Evolutionary conservation across 441 rosid species (phyloP).

Genomic region (Populus hybrid): DNA sequence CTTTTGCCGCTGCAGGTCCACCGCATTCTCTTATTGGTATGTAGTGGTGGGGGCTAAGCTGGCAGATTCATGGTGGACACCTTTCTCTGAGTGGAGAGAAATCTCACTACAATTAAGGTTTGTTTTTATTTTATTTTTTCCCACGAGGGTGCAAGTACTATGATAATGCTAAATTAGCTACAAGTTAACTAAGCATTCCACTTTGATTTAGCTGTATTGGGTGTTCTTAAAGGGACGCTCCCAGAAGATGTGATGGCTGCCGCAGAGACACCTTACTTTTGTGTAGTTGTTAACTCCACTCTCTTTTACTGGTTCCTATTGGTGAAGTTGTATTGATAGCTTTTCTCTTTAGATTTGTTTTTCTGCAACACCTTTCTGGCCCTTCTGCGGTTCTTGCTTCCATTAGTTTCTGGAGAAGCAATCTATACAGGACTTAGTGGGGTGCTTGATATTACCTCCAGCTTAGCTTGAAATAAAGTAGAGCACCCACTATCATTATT

Average conservation of each 20-base stretch:
- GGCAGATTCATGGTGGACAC: conserved; percentile 27
- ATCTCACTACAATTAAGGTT: conserved; percentile 11
- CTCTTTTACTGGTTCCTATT: conserved; percentile 10
- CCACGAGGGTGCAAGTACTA: conserved; percentile 5
- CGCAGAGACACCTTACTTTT: conserved; percentile 20
- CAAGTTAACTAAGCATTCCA: conserved; percentile 28
- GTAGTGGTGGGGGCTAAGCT: conserved; percentile 26
- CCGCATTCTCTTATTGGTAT: conserved; percentile 32
- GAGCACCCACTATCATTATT: background rate
- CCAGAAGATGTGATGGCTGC: conserved; percentile 22
- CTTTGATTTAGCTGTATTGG: conserved; percentile 24
- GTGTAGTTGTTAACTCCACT: background rate
- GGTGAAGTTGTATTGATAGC: conserved; percentile 1
- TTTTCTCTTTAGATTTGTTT: conserved; percentile 14
- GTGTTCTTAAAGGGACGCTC: conserved; percentile 10
- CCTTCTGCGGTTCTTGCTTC: conserved; percentile 16
- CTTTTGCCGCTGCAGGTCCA: conserved; percentile 26
- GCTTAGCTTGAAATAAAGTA: conserved; percentile 19
- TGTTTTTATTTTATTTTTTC: background rate
- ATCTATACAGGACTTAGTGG: conserved; percentile 21
- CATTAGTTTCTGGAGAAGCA: conserved; percentile 20
- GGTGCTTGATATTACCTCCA: background rate
- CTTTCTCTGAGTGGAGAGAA: conserved; percentile 45
- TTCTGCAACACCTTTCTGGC: background rate
- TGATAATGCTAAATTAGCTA: conserved; percentile 21